These are phyloP conservation scores for Epicoccum sorghinum DNA, from an alignment of 2,329 filamentous ascomycete genomes.

Conservation along the genomic window DNA sequence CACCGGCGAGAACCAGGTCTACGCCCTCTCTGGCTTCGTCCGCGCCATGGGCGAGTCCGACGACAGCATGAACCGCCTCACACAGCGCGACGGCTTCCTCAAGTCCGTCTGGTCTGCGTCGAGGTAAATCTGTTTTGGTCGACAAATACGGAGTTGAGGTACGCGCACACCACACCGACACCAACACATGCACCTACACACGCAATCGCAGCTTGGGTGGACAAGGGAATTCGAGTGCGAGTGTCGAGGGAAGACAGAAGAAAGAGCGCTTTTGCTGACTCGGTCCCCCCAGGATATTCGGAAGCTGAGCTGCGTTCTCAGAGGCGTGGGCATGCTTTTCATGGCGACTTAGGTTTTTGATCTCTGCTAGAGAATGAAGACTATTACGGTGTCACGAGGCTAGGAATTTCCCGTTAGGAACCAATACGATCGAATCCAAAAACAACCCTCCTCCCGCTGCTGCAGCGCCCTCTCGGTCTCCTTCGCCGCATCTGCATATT, in stretches of 20 bases:
- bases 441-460: conserved; percentile 13
- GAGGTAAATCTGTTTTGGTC: conserved; percentile 52
- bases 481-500: neutral
- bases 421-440: conserved; percentile 41
- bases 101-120: conserved; percentile 93
- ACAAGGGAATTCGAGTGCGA: no score
- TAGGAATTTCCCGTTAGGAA: conserved; percentile 33
- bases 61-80: conserved; percentile 92
- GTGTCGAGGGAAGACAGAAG: no score
- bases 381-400: conserved; percentile 42
- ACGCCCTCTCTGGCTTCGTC: conserved; percentile 97
- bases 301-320: conserved; percentile 33
- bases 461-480: neutral
- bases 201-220: no score
- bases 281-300: conserved; percentile 31
- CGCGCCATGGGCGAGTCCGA: conserved; percentile 98
- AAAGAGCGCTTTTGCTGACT: conserved; percentile 19
- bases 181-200: neutral
- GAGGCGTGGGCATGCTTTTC: conserved; percentile 36
- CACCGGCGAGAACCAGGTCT: conserved; percentile 96
- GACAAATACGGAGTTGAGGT: conserved; percentile 40
- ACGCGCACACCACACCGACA: conserved; percentile 10
- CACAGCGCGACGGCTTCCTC: conserved; percentile 94
- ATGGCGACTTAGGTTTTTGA: conserved; percentile 37
- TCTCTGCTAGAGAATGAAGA: conserved; percentile 30